These are phyloP conservation scores for Pezicula rhizophila DNA, from an alignment of 2,329 filamentous ascomycete species.

Conservation along the genomic window DNA sequence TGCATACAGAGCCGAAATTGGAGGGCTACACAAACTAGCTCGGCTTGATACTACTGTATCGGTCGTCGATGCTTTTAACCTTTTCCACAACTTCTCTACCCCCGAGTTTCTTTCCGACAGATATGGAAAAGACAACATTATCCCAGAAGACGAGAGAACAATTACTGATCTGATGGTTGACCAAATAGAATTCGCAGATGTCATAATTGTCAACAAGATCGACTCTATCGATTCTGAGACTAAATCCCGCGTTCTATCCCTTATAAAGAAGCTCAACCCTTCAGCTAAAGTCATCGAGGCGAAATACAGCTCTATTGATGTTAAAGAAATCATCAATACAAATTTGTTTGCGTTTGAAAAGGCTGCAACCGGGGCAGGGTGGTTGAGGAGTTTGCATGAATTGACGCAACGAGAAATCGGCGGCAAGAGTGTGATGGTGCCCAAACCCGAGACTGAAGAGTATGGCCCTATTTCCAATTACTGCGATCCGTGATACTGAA, in stretches of 20 bases:
- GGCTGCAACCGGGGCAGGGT: conserved; percentile 60
- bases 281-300: conserved; percentile 58
- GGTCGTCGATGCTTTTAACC: conserved; percentile 66
- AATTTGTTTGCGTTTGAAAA: conserved; percentile 58
- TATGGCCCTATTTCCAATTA: conserved; percentile 23
- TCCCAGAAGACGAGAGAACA: conserved; percentile 63
- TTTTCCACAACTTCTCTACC: conserved; percentile 67
- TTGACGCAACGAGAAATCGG: conserved; percentile 57
- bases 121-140: conserved; percentile 51
- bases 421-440: conserved; percentile 48
- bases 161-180: conserved; percentile 73
- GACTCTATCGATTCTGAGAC: conserved; percentile 30
- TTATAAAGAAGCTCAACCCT: conserved; percentile 60
- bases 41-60: conserved; percentile 67
- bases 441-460: conserved; percentile 67
- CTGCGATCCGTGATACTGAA: neutral
- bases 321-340: conserved; percentile 59
- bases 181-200: conserved; percentile 72
- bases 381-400: conserved; percentile 63
- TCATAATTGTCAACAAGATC: conserved; percentile 65
- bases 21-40: conserved; percentile 60
- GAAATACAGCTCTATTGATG: conserved; percentile 47
- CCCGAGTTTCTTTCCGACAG: conserved; percentile 60
- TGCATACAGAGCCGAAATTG: conserved; percentile 40
- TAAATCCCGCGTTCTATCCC: conserved; percentile 40